Percentiles rank a stretch among this genome's conserved stretches.
Evolutionary conservation across 306 rosid genomes (phyloP).

Genomic region (Adenanthera pavonina): DNA sequence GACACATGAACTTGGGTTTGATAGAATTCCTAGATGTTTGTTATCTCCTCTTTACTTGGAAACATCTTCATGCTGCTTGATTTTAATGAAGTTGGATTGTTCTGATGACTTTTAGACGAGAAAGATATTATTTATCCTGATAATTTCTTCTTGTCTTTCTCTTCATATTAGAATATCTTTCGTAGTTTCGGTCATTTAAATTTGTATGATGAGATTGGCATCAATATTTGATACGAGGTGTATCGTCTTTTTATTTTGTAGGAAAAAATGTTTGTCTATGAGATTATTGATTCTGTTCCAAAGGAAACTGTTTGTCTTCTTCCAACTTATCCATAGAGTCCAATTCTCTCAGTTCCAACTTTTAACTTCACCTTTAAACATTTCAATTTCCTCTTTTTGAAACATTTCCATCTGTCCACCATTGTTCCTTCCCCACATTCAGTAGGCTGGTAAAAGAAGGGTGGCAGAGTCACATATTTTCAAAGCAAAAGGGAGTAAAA

Average conservation of each 20-base stretch:
- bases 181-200: not conserved
- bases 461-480: too few species aligned
- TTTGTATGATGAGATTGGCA: not conserved
- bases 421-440: too few species aligned
- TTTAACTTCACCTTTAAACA: not conserved
- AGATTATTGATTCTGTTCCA: not conserved
- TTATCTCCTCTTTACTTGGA: not conserved
- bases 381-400: not conserved
- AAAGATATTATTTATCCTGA: not conserved
- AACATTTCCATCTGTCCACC: not conserved
- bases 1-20: not conserved
- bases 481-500: too few species aligned
- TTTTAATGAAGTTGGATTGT: not conserved
- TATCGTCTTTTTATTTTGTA: not conserved
- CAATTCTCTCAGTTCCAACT: not conserved
- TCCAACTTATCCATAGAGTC: too few species aligned
- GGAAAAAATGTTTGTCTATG: not conserved
- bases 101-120: not conserved
- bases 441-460: too few species aligned
- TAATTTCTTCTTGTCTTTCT: not conserved
- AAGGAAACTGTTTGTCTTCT: too few species aligned
- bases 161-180: not conserved
- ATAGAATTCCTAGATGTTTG: slow-evolving; percentile 17
- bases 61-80: not conserved
- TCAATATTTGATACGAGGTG: not conserved